phyloP scores from a whole-genome alignment of 306 rosid species.

The Oemleria cerasiformis region DNA sequence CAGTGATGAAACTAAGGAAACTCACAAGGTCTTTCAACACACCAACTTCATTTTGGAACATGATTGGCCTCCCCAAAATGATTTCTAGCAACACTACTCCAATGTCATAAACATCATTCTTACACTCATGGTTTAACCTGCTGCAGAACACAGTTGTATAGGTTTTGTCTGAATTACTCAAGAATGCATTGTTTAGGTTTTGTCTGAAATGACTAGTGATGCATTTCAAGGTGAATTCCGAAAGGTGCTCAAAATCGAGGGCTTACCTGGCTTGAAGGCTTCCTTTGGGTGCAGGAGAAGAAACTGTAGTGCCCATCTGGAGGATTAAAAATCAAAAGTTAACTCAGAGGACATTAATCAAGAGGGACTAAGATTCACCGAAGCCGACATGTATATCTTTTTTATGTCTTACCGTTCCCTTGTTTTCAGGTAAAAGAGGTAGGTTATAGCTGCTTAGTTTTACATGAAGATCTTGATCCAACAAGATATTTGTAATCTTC shows the following conservation, averaged over 20 bases:
- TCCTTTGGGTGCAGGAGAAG: conserved; percentile 49
- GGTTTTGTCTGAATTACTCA: too few relatives aligned
- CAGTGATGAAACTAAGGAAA: background rate
- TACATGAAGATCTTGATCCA: conserved; percentile 67
- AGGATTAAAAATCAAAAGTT: conserved; percentile 20
- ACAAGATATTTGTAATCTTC: conserved; percentile 74
- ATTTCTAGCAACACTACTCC: conserved; percentile 84
- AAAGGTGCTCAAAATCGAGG: too few relatives aligned
- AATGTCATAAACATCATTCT: conserved; percentile 82
- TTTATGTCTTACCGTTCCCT: conserved; percentile 46
- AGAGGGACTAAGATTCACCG: background rate
- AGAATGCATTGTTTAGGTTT: too few relatives aligned
- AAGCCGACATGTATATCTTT: background rate
- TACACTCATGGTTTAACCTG: conserved; percentile 45
- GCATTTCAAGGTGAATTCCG: too few relatives aligned
- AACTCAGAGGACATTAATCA: conserved; percentile 4
- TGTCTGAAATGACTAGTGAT: too few relatives aligned
- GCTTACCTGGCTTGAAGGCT: conserved; percentile 55
- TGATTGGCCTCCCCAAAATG: conserved; percentile 78
- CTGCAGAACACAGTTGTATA: conserved; percentile 32
- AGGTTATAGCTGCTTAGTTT: conserved; percentile 77
- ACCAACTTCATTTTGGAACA: conserved; percentile 81
- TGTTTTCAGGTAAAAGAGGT: conserved; percentile 54
- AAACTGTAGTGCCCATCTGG: conserved; percentile 54
- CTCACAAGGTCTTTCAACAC: conserved; percentile 85